Percentiles rank a stretch among this genome's conserved stretches.
These are phyloP conservation scores for Laburnicola sp. DNA, from an alignment of 2,329 filamentous ascomycete genomes.

Conservation along the genomic window DNA sequence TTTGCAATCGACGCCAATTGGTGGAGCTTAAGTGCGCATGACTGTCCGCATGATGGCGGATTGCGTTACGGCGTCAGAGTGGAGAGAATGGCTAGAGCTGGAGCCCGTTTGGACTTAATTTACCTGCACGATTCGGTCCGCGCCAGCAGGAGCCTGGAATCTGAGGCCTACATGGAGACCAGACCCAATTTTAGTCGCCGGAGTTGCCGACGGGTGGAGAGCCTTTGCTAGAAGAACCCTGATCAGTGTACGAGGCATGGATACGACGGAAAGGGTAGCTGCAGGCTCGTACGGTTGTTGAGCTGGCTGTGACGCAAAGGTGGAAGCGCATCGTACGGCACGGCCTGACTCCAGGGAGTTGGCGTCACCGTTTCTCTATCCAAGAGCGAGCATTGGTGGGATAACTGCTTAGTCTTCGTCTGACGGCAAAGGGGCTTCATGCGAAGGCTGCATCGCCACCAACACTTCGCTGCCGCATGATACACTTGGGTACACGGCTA, in stretches of 20 bases:
- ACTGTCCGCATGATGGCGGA: slow-evolving; percentile 17
- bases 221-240: not conserved
- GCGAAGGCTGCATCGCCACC: no score
- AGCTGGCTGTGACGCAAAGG: slow-evolving; percentile 8
- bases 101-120: slow-evolving; percentile 12
- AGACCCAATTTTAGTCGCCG: slow-evolving; percentile 14
- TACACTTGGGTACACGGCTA: no score
- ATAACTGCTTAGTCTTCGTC: no score
- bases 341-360: no score
- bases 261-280: slow-evolving; percentile 5
- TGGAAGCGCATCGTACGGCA: no score
- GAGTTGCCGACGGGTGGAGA: slow-evolving; percentile 11
- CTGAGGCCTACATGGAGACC: slow-evolving; percentile 4
- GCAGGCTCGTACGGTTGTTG: not conserved
- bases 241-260: slow-evolving; percentile 1
- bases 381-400: no score
- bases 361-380: no score
- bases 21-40: slow-evolving; percentile 12
- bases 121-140: slow-evolving; percentile 6
- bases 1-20: slow-evolving; percentile 9
- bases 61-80: slow-evolving; percentile 13
- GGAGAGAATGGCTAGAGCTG: slow-evolving; percentile 8
- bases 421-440: no score
- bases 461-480: no score
- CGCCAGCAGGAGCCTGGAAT: slow-evolving; percentile 5